A percentile compares a stretch with the other conserved stretches of the same genome.
Conservation (phyloP, 306 rosid genomes). For the Cicer cuneatum region DNA sequence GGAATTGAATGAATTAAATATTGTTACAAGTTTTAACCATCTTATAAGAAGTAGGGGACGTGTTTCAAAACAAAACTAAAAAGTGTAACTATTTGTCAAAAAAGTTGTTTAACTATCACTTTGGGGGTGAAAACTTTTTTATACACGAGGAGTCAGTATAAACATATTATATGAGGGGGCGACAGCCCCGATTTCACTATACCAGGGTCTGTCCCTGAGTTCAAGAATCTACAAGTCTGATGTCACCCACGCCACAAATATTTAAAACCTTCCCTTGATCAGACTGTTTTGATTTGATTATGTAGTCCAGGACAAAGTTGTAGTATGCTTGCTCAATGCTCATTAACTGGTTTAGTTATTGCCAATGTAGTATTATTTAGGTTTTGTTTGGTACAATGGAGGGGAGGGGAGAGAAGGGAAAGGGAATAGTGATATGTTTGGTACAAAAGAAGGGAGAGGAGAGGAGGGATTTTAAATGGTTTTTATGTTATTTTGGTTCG, state of each 20-base stretch:
- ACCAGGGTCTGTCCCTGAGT: constrained; percentile 2
- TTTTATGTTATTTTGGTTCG: too few species aligned
- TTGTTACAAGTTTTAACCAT: background rate
- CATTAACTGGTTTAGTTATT: background rate
- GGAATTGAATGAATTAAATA: background rate
- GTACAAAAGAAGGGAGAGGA: too few species aligned
- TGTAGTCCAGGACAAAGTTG: background rate
- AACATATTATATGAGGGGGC: background rate
- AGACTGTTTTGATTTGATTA: constrained; percentile 24
- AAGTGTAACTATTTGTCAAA: background rate
- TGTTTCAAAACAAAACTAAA: background rate
- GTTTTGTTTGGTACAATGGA: too few species aligned
- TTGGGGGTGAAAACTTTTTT: background rate
- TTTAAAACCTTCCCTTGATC: constrained; percentile 24
- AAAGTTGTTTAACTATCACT: background rate
- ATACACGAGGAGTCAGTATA: background rate
- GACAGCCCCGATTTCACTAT: background rate
- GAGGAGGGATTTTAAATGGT: too few species aligned
- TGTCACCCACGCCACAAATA: constrained; percentile 20
- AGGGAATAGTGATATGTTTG: too few species aligned
- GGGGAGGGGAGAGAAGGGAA: too few species aligned
- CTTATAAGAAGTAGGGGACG: background rate
- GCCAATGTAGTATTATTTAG: background rate
- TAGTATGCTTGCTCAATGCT: constrained; percentile 8
- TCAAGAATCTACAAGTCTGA: constrained; percentile 14